Evolutionary conservation across 305 asterid species (phyloP), one percentile per base, ranked within the genome.

Genomic region (Rubia peregrina): DNA sequence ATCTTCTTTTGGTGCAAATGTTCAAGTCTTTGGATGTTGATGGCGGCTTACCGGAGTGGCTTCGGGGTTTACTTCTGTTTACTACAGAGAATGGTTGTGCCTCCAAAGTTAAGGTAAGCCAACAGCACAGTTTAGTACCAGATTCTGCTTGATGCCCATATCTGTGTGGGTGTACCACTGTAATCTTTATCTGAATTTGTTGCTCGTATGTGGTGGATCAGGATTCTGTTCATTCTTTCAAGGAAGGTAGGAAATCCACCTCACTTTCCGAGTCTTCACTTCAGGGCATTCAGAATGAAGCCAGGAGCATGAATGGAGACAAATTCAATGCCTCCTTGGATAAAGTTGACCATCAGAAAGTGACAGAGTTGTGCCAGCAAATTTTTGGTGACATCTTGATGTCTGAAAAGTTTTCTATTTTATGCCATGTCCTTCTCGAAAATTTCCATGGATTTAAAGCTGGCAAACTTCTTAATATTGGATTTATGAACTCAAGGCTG

Each of bases 401-500:
- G 81, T 93, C 97, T 61, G 96, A 89, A 77, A 85, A 82, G 56
- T 93, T 93, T 81, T 84, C 88, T 33, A 85, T 81, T 70, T 72
- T 93, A 65, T 93, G 98, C 80, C 75, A 81, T 56, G 36, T 87
- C 65, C 87, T 93, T 49, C 83, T 82, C 80, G 92, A 82, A 77
- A 86, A 89, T 83, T 83, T 84, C 76, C 84, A 80, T 51, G 98
- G 91, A 71, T 53, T 84, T 78, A 84, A 82, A 80, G 84, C 68
- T 33, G 90, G 85, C 62, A 86, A 81, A 49, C 59, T 88, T 56
- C 77, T 93, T 72, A 84, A 89, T 82, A 72, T 93, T 76, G 77
- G 76, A 77, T 78, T 43, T 71, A 80, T 93, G 72, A 83, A 84
- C 87, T 83, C 91, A 69, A 86, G 87, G 80, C 84, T 93, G 90